Percentiles rank a stretch among this genome's conserved stretches.
Conservation (phyloP, 805 yeast species). For the Kodamaea kakaduensis region DNA sequence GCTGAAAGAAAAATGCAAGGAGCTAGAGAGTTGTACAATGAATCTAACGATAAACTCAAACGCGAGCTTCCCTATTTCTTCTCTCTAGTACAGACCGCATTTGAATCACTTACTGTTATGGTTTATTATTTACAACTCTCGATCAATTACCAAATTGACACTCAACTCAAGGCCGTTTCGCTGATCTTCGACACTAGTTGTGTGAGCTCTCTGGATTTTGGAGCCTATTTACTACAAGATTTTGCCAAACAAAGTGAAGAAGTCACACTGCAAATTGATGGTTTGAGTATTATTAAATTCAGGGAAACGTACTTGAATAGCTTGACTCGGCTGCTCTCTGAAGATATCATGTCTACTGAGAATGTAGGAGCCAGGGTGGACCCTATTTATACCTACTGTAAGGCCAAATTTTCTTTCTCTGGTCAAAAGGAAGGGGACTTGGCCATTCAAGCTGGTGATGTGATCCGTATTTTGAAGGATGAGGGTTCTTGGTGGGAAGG, state of each 20-base stretch:
- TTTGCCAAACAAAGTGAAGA: constrained; percentile 9
- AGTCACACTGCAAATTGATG: constrained; percentile 14
- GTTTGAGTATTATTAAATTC: constrained; percentile 21
- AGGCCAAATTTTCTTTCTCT: constrained; percentile 33
- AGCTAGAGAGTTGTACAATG: constrained; percentile 26
- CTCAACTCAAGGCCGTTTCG: constrained; percentile 17
- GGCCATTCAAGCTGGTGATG: constrained; percentile 40
- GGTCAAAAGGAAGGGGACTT: constrained; percentile 41
- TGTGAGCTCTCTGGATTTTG: constrained; percentile 8
- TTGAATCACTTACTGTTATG: constrained; percentile 28
- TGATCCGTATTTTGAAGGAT: constrained; percentile 32
- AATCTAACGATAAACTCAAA: constrained; percentile 37
- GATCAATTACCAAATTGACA: constrained; percentile 26
- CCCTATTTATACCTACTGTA: constrained; percentile 19
- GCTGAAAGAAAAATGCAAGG: constrained; percentile 26
- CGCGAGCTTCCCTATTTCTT: constrained; percentile 46
- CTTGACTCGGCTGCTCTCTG: constrained; percentile 1
- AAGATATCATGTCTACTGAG: background rate
- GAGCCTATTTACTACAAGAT: constrained; percentile 2
- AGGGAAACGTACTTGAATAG: constrained; percentile 14
- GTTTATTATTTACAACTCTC: constrained; percentile 38
- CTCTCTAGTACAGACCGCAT: constrained; percentile 25
- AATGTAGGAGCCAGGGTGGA: constrained; percentile 1
- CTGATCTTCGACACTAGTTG: constrained; percentile 13
- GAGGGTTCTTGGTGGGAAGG: constrained; percentile 39